These are phyloP conservation scores for Pestalotiopsis sp. DNA, from an alignment of 2,329 filamentous ascomycete genomes.

Conservation along the genomic window DNA sequence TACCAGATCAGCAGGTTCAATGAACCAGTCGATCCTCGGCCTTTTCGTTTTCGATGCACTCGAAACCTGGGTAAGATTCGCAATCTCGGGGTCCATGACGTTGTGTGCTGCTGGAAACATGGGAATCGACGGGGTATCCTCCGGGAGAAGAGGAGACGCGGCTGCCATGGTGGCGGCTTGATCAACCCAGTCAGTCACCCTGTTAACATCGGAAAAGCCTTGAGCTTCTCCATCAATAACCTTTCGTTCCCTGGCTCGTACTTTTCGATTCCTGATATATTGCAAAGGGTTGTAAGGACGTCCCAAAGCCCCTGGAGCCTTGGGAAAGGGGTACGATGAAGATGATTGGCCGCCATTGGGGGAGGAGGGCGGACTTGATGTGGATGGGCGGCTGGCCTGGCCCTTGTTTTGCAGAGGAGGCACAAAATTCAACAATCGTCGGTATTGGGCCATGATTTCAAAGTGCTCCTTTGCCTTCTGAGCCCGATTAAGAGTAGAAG, in stretches of 20 bases:
- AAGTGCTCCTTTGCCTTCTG: slow-evolving; percentile 85
- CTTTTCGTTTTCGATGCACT: slow-evolving; percentile 64
- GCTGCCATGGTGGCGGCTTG: slow-evolving; percentile 58
- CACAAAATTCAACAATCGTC: slow-evolving; percentile 76
- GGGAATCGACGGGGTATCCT: slow-evolving; percentile 42
- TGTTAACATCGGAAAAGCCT: slow-evolving; percentile 75
- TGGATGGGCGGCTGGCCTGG: slow-evolving; percentile 36
- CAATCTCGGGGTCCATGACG: slow-evolving; percentile 38
- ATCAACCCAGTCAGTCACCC: slow-evolving; percentile 78
- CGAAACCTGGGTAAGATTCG: slow-evolving; percentile 44
- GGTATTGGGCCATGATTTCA: slow-evolving; percentile 83
- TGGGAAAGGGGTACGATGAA: slow-evolving; percentile 30
- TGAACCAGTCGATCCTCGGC: slow-evolving; percentile 81
- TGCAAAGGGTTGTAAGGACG: slow-evolving; percentile 90
- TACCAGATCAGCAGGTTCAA: slow-evolving; percentile 81
- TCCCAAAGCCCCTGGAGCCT: slow-evolving; percentile 50
- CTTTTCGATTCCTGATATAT: slow-evolving; percentile 86
- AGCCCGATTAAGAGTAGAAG: slow-evolving; percentile 78
- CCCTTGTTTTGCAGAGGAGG: slow-evolving; percentile 67
- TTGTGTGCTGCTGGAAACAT: slow-evolving; percentile 50
- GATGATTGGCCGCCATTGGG: slow-evolving; percentile 30
- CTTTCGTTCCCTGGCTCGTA: slow-evolving; percentile 77
- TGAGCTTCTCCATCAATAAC: slow-evolving; percentile 73
- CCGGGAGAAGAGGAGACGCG: slow-evolving; percentile 33
- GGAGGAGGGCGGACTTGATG: slow-evolving; percentile 45